These are phyloP conservation scores for Rhizodiscina lignyota DNA, from an alignment of 495 filamentous ascomycete species.

Conservation along the genomic window DNA sequence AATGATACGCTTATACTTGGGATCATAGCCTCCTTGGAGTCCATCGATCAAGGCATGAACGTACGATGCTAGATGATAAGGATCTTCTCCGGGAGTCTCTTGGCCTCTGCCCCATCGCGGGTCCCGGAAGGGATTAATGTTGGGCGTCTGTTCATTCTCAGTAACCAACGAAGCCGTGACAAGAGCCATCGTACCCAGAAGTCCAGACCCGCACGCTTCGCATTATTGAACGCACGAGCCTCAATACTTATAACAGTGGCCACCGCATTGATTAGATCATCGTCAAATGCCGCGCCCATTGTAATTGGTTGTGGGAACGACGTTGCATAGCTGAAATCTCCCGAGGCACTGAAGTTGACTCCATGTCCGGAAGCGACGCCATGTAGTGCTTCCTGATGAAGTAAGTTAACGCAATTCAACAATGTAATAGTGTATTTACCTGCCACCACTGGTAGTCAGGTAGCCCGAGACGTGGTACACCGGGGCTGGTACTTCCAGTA, in stretches of 20 bases:
- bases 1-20: slow-evolving; percentile 33
- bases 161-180: background rate
- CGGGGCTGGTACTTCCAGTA: background rate
- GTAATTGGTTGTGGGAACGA: slow-evolving; percentile 45
- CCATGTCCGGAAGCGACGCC: slow-evolving; percentile 33
- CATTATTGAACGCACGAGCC: slow-evolving; percentile 51
- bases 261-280: slow-evolving; percentile 38
- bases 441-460: background rate
- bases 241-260: slow-evolving; percentile 42
- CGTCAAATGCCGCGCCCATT: slow-evolving; percentile 43
- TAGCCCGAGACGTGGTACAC: background rate
- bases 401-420: slow-evolving; percentile 32
- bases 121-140: slow-evolving; percentile 51
- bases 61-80: slow-evolving; percentile 37
- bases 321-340: slow-evolving; percentile 39
- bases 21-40: slow-evolving; percentile 36
- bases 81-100: slow-evolving; percentile 49
- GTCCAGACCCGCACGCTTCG: slow-evolving; percentile 37
- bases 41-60: slow-evolving; percentile 42
- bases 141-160: slow-evolving; percentile 27
- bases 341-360: slow-evolving; percentile 32
- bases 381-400: slow-evolving; percentile 44
- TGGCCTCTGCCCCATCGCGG: slow-evolving; percentile 16
- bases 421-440: too few relatives aligned
- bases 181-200: slow-evolving; percentile 24